phyloP scores from a whole-genome alignment of 306 rosid genomes.

The Trifolium fragiferum region DNA sequence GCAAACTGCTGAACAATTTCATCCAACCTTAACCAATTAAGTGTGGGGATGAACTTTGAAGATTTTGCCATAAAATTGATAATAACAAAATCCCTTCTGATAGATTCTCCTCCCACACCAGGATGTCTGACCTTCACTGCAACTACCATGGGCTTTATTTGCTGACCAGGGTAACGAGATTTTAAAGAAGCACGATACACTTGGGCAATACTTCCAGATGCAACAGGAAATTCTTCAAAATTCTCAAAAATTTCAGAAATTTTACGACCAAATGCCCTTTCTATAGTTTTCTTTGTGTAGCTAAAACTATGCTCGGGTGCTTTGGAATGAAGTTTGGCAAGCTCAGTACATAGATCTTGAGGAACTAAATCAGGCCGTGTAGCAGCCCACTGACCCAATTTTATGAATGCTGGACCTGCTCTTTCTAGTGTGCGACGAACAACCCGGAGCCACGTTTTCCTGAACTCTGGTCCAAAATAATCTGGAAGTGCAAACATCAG shows the following conservation, averaged over 20 bases:
- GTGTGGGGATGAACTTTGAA: constrained; percentile 79
- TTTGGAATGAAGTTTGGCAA: constrained; percentile 85
- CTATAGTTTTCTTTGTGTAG: constrained; percentile 85
- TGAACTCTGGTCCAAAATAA: constrained; percentile 63
- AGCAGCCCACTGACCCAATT: constrained; percentile 99
- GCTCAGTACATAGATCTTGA: constrained; percentile 81
- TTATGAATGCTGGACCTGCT: constrained; percentile 97
- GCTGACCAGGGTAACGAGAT: constrained; percentile 90
- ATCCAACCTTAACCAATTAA: constrained; percentile 94
- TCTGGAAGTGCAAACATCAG: constrained; percentile 87
- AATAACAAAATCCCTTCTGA: constrained; percentile 91
- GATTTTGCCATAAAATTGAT: constrained; percentile 76
- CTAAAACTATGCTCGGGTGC: constrained; percentile 97
- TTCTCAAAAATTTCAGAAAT: constrained; percentile 92
- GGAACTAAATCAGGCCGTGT: constrained; percentile 98
- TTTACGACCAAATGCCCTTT: constrained; percentile 86
- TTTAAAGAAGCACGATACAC: constrained; percentile 89
- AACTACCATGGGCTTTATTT: constrained; percentile 71
- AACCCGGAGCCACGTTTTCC: constrained; percentile 80
- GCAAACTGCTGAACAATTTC: constrained; percentile 99
- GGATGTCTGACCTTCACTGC: constrained; percentile 99
- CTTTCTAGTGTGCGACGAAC: constrained; percentile 81
- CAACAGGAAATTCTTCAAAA: constrained; percentile 93
- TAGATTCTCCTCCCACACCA: constrained; percentile 96
- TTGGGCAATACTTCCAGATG: constrained; percentile 99